Percentiles rank a stretch among this genome's conserved stretches.
Conservation (phyloP, 2,329 filamentous ascomycete species). For the Cordyceps cateniannulata region DNA sequence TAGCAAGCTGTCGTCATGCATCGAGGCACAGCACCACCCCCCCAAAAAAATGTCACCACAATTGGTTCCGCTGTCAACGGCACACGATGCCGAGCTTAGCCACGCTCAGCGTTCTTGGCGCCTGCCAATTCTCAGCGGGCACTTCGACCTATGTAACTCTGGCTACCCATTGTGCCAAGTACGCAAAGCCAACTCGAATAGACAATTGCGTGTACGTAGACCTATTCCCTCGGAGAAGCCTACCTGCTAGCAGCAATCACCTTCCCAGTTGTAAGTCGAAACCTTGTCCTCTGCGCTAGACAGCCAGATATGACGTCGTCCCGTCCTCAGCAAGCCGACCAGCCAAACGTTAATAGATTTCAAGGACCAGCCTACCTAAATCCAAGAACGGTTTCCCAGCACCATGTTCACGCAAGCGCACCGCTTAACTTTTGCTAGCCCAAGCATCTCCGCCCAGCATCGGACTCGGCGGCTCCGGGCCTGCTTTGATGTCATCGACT, state of each 20-base stretch:
- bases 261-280: background rate
- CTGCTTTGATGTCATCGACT: conserved; percentile 1
- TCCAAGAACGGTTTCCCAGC: background rate
- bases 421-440: background rate
- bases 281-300: background rate
- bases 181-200: background rate
- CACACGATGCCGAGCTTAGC: background rate
- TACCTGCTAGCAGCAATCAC: background rate
- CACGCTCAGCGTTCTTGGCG: background rate
- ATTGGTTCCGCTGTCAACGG: background rate
- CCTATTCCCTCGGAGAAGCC: background rate
- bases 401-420: background rate
- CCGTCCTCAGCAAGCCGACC: background rate
- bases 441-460: background rate
- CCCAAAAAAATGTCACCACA: background rate
- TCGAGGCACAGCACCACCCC: conserved; percentile 7
- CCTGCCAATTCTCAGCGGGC: background rate
- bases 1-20: conserved; percentile 8
- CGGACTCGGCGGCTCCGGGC: background rate
- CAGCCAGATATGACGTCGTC: background rate
- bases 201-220: background rate
- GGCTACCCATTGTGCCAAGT: background rate
- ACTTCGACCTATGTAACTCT: background rate
- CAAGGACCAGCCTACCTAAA: background rate
- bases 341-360: background rate